Evolutionary conservation across 345 rosid genomes (phyloP), one percentile per base, ranked within the genome.

Genomic region (Lepidium sativum): DNA sequence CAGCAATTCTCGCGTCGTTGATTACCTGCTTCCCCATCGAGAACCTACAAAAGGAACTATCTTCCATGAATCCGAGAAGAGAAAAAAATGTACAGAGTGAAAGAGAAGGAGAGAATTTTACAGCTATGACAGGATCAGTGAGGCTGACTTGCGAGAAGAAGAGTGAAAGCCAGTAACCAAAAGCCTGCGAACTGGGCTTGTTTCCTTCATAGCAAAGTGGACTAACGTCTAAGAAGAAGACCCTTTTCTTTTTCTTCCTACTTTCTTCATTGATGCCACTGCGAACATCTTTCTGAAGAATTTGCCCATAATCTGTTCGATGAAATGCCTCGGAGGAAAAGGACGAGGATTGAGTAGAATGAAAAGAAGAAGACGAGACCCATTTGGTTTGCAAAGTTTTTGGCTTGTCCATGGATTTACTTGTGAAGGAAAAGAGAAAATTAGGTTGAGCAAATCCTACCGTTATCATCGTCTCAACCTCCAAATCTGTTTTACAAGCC

Each of bases 151-250:
- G 88, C 57, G 85, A 73, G 75, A 92, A 82, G 81, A 92, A 86
- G 47, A 92, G 88, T 68, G 97, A 86, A 14, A 87, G 43, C 98
- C 98, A 92, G 35, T 81, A 80, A 58, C 79, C 86, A 41, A 87
- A 92, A 58, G 86, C 77, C 1, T 63, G 76, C 17, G 89, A 82
- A 73, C 97, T 84, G 4, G 94, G 97, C 7, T 75, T 83, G 79
- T 79, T 87, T 72, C 94, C 97, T 15, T 75, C 85, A 43, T 86
- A 89, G 78, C 97, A 87, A 27, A 92, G 79, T 32, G 98, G 96
- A 74, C 91, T 86, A 14, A 84, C 94, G 60, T 92, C 98, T 82
- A 89, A 77, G 67, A 92, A 80, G 79, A 89, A 92, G 3, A 87
- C 94, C 86, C 94, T 89, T 78, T 75, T 81, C 79, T 75, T 87